A percentile compares a stretch with the other conserved stretches of the same genome.
These are phyloP conservation scores for Hymenoscyphus linearis DNA, from an alignment of 2,329 filamentous ascomycete species.

Conservation along the genomic window DNA sequence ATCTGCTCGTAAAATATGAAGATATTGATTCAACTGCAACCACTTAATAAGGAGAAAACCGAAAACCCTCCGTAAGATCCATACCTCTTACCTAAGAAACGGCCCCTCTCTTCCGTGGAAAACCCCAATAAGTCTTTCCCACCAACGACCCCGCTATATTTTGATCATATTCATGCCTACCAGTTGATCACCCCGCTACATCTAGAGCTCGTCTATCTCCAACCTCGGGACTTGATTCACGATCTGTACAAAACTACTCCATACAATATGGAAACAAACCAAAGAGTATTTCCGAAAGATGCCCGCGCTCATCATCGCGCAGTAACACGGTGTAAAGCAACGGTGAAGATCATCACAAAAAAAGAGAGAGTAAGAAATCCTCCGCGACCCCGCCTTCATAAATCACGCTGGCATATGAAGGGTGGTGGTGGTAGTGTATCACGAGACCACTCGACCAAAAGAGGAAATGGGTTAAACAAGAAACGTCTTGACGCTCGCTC, in stretches of 20 bases:
- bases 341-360: not conserved
- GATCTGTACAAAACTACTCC: not conserved
- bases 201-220: not conserved
- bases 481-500: not conserved
- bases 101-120: not conserved
- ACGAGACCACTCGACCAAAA: not conserved
- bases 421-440: too few relatives aligned
- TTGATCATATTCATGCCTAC: not conserved
- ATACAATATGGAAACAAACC: not conserved
- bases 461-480: not conserved
- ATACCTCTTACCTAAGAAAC: not conserved
- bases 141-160: not conserved
- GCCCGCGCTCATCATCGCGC: not conserved
- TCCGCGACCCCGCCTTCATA: not conserved
- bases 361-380: not conserved
- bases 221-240: not conserved
- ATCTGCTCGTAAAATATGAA: too few relatives aligned
- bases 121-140: not conserved
- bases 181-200: not conserved
- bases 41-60: not conserved
- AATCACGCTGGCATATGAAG: not conserved
- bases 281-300: not conserved
- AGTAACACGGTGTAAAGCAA: not conserved
- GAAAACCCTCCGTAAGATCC: not conserved
- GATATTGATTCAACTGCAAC: not conserved